Conservation (phyloP, 768 basidiomycete genomes). For the Pleurotus sapidus region DNA sequence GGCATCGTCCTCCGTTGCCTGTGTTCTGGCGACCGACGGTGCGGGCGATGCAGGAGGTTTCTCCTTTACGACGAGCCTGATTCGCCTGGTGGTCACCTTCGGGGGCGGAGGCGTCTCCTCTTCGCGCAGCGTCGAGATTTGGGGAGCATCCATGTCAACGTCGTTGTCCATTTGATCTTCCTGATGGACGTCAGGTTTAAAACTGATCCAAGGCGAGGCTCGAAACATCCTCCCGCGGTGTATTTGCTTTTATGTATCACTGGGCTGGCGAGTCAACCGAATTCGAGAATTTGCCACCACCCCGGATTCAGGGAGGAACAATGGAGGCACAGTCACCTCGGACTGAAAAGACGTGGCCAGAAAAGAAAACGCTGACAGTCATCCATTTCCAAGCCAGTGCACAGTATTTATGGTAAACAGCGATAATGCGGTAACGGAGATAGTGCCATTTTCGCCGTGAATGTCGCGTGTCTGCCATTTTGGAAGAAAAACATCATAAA, state of each 20-base stretch:
- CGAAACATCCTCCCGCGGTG: slow-evolving; percentile 40
- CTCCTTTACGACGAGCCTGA: slow-evolving; percentile 44
- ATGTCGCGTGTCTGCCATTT: background rate
- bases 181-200: slow-evolving; percentile 38
- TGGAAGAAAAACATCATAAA: background rate
- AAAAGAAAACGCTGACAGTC: background rate
- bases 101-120: slow-evolving; percentile 68
- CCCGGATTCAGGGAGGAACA: background rate
- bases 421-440: background rate
- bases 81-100: slow-evolving; percentile 45
- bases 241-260: slow-evolving; percentile 1
- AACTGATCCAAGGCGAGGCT: slow-evolving; percentile 60
- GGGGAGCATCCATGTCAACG: slow-evolving; percentile 75
- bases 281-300: background rate
- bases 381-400: background rate
- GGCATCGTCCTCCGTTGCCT: slow-evolving; percentile 35
- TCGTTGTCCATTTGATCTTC: slow-evolving; percentile 39
- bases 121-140: slow-evolving; percentile 75
- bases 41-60: slow-evolving; percentile 13
- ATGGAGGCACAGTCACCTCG: background rate
- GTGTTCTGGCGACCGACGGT: slow-evolving; percentile 9
- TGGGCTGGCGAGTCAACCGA: too few relatives aligned
- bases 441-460: background rate
- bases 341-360: background rate
- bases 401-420: slow-evolving; percentile 4